phyloP scores from a whole-genome alignment of 176 grass and related monocot genomes.

The Carex parvula region DNA sequence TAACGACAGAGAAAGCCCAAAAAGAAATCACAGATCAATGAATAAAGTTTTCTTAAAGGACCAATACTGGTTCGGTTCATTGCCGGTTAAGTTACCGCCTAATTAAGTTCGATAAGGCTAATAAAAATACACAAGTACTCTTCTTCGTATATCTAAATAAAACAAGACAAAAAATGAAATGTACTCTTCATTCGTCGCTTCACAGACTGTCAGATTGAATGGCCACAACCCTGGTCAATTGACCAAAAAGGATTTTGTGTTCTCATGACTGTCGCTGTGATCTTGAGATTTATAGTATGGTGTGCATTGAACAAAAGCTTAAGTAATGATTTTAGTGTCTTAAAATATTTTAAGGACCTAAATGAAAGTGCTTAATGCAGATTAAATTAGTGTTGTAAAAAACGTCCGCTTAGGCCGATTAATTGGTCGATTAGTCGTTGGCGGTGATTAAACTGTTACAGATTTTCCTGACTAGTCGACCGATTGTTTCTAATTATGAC shows the following conservation, averaged over 20 bases:
- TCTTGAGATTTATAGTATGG: not conserved
- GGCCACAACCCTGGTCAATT: not conserved
- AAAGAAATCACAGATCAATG: constrained; percentile 13
- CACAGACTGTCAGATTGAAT: not conserved
- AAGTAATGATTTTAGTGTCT: not conserved
- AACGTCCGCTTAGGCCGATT: too few species aligned
- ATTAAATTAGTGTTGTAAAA: too few species aligned
- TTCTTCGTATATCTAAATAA: not conserved
- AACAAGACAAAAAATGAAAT: not conserved
- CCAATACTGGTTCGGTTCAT: not conserved
- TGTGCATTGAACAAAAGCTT: not conserved
- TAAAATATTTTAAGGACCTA: too few species aligned
- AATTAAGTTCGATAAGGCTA: not conserved
- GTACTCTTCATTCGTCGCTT: not conserved
- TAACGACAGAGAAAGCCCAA: constrained; percentile 13
- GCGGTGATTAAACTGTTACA: too few species aligned
- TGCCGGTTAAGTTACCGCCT: not conserved
- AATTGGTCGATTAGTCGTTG: too few species aligned
- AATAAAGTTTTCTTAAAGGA: not conserved
- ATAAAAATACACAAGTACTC: not conserved
- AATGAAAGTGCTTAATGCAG: too few species aligned
- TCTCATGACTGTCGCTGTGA: not conserved
- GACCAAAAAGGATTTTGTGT: not conserved
- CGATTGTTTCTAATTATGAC: too few species aligned
- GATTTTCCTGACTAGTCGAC: too few species aligned